Conservation (phyloP, 371 early-diverging fungal species). For the Mucor circinelloides region DNA sequence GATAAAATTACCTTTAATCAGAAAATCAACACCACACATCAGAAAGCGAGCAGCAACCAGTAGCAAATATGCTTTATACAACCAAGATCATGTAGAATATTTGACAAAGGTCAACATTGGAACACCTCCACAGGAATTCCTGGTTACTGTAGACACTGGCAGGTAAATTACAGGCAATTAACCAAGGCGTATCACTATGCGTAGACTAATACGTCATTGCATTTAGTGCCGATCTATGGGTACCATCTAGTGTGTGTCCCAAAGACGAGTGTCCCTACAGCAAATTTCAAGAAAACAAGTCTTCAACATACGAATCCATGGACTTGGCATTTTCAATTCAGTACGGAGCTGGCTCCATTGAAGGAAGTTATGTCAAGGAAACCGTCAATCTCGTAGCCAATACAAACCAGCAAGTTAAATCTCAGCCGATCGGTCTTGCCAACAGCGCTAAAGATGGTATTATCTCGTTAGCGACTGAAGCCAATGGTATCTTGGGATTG, state of each 20-base stretch:
- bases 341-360: constrained; percentile 25
- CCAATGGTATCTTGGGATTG: constrained; percentile 35
- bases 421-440: constrained; percentile 34
- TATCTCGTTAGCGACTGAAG: constrained; percentile 10
- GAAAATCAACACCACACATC: not conserved
- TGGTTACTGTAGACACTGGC: constrained; percentile 23
- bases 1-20: constrained; percentile 1
- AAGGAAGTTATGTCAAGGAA: constrained; percentile 28
- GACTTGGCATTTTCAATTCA: constrained; percentile 13
- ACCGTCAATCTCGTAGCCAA: constrained; percentile 11
- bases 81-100: constrained; percentile 14
- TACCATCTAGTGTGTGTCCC: constrained; percentile 14
- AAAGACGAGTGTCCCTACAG: constrained; percentile 12
- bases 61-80: constrained; percentile 3
- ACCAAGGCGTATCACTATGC: not conserved
- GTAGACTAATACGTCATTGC: not conserved
- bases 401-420: constrained; percentile 17
- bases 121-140: constrained; percentile 21
- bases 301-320: constrained; percentile 11
- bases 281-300: constrained; percentile 12
- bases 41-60: not conserved
- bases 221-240: constrained; percentile 26
- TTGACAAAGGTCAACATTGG: constrained; percentile 18
- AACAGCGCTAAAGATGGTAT: constrained; percentile 16
- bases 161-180: constrained; percentile 7